These are phyloP conservation scores for Bromus sterilis DNA, from an alignment of 176 grass and related monocot genomes.

Conservation along the genomic window DNA sequence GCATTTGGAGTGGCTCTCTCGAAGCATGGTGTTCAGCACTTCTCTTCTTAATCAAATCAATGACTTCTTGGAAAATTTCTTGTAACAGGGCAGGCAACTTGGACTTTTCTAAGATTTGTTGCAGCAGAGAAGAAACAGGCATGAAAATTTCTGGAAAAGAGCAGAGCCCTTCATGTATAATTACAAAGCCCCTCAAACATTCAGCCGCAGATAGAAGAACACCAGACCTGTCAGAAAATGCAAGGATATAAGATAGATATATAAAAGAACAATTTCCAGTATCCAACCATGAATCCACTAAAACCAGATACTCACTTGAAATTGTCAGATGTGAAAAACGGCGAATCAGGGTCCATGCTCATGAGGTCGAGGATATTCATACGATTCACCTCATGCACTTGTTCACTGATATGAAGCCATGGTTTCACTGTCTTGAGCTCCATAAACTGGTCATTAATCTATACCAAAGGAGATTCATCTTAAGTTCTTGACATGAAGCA, in stretches of 20 bases:
- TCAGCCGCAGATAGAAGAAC: slow-evolving; percentile 63
- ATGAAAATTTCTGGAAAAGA: slow-evolving; percentile 89
- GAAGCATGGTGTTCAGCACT: slow-evolving; percentile 45
- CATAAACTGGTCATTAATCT: slow-evolving; percentile 70
- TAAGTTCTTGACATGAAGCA: slow-evolving; percentile 22
- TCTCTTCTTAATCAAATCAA: slow-evolving; percentile 69
- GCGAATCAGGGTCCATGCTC: slow-evolving; percentile 54
- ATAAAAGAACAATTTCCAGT: neutral
- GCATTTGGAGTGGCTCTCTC: slow-evolving; percentile 72
- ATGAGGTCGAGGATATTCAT: slow-evolving; percentile 58
- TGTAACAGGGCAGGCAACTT: slow-evolving; percentile 27
- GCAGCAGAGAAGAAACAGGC: slow-evolving; percentile 51
- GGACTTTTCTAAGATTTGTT: slow-evolving; percentile 49
- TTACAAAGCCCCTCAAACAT: slow-evolving; percentile 72
- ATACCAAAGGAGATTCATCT: slow-evolving; percentile 15
- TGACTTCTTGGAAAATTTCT: slow-evolving; percentile 58
- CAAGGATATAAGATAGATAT: neutral
- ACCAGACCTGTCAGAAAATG: slow-evolving; percentile 48
- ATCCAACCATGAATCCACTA: neutral
- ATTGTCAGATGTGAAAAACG: slow-evolving; percentile 52
- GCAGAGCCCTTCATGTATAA: slow-evolving; percentile 59
- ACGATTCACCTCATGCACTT: slow-evolving; percentile 34
- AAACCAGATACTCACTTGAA: slow-evolving; percentile 54
- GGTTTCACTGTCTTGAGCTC: slow-evolving; percentile 66
- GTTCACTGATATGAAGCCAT: slow-evolving; percentile 50